Evolutionary conservation across 2,329 filamentous ascomycete species (phyloP).

Genomic region (Fusarium napiforme): DNA sequence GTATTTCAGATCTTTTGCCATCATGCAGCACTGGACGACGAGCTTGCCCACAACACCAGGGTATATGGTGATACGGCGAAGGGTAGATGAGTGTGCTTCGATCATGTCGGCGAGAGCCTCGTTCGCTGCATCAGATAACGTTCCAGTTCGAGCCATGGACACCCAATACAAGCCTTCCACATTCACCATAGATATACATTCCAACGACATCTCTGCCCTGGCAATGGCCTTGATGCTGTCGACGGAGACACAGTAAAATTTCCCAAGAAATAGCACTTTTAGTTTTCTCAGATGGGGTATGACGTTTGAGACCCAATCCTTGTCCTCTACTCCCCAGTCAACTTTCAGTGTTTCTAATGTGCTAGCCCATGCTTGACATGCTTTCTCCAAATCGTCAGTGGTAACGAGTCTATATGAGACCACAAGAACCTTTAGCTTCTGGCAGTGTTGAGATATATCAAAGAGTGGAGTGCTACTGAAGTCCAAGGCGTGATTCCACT

Average conservation of each 20-base stretch:
- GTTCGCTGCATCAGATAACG: not conserved
- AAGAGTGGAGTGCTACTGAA: not conserved
- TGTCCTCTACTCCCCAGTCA: not conserved
- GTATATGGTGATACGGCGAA: not conserved
- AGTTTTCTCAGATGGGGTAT: not conserved
- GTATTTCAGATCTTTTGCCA: not conserved
- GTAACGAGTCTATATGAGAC: not conserved
- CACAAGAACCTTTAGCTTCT: not conserved
- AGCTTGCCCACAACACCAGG: rapidly evolving
- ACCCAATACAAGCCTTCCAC: rapidly evolving
- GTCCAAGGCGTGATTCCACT: not conserved
- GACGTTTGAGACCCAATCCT: not conserved
- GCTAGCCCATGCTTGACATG: not conserved
- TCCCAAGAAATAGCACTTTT: not conserved
- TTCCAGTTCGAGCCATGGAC: rapidly evolving
- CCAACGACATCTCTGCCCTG: not conserved
- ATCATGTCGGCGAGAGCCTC: not conserved
- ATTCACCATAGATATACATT: not conserved
- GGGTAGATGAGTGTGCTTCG: not conserved
- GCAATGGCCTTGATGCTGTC: not conserved
- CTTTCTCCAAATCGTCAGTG: not conserved
- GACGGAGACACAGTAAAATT: rapidly evolving
- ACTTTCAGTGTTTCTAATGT: not conserved
- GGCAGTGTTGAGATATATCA: not conserved
- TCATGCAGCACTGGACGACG: not conserved